These are phyloP conservation scores for Apiospora saccharicola DNA, from an alignment of 2,329 filamentous ascomycete species.

Conservation along the genomic window DNA sequence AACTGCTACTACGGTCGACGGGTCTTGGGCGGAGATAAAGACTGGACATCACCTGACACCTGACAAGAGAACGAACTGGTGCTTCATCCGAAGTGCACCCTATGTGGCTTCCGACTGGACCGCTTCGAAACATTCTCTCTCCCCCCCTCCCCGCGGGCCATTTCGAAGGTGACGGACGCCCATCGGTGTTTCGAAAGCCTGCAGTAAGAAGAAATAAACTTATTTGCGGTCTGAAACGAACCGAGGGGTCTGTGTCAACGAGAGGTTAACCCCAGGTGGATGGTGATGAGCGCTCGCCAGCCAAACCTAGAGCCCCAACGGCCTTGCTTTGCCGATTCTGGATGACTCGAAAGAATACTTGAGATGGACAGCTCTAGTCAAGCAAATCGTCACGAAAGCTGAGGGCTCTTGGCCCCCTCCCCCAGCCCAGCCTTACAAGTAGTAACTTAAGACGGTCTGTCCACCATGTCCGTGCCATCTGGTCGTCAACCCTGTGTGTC, in stretches of 20 bases:
- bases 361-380: neutral
- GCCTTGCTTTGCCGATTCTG: neutral
- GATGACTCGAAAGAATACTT: neutral
- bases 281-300: neutral
- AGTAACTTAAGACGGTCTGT: neutral
- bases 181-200: neutral
- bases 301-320: constrained; percentile 1
- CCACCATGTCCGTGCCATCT: neutral
- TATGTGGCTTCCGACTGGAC: neutral
- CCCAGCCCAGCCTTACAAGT: neutral
- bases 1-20: neutral
- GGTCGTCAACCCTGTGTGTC: neutral
- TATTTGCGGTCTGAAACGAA: neutral
- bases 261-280: neutral
- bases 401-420: neutral
- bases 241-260: neutral
- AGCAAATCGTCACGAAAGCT: neutral
- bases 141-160: neutral
- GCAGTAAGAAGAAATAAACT: constrained; percentile 3
- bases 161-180: neutral
- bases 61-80: no score
- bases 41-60: no score
- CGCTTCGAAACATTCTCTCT: neutral
- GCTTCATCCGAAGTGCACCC: no score
- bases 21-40: no score